These are phyloP conservation scores for Talaromyces sp. DNA, from an alignment of 2,329 filamentous ascomycete species.

Conservation along the genomic window DNA sequence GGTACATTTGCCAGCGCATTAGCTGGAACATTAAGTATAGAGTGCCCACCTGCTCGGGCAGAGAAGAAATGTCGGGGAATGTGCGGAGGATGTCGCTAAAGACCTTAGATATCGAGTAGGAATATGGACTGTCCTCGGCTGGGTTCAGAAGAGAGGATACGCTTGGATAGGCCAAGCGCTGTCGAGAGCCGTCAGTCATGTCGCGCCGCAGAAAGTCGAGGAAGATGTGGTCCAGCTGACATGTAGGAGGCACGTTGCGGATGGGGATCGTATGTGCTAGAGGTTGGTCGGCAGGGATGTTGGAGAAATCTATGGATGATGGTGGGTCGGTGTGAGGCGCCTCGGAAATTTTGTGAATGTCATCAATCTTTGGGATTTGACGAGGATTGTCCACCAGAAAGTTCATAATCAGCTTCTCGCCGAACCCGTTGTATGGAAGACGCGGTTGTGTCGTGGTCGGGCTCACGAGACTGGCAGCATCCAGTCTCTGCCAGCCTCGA, in stretches of 20 bases:
- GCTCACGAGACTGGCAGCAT: constrained; percentile 2
- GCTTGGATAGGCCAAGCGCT: constrained; percentile 73
- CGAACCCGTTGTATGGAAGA: constrained; percentile 51
- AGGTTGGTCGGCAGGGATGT: constrained; percentile 17
- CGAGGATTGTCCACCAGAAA: constrained; percentile 63
- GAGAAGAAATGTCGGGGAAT: constrained; percentile 71
- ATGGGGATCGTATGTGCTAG: constrained; percentile 40
- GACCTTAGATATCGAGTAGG: constrained; percentile 75
- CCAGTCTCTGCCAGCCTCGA: constrained; percentile 3
- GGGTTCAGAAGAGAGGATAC: constrained; percentile 75
- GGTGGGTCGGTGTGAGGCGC: constrained; percentile 20
- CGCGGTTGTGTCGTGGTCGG: neutral
- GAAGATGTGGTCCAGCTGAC: constrained; percentile 71
- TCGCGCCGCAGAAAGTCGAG: constrained; percentile 68
- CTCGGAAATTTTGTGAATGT: constrained; percentile 24
- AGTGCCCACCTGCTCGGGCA: constrained; percentile 76
- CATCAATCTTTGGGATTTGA: constrained; percentile 48
- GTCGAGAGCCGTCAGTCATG: constrained; percentile 55
- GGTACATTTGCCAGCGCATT: constrained; percentile 79
- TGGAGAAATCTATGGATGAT: constrained; percentile 16
- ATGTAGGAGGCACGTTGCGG: constrained; percentile 62
- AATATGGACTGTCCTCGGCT: constrained; percentile 48
- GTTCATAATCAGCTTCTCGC: constrained; percentile 64
- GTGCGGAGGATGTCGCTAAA: constrained; percentile 79
- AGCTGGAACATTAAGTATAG: constrained; percentile 82